phyloP scores from a whole-genome alignment of 129 eudicot genomes.

The Pseudognaphalium luteoalbum region DNA sequence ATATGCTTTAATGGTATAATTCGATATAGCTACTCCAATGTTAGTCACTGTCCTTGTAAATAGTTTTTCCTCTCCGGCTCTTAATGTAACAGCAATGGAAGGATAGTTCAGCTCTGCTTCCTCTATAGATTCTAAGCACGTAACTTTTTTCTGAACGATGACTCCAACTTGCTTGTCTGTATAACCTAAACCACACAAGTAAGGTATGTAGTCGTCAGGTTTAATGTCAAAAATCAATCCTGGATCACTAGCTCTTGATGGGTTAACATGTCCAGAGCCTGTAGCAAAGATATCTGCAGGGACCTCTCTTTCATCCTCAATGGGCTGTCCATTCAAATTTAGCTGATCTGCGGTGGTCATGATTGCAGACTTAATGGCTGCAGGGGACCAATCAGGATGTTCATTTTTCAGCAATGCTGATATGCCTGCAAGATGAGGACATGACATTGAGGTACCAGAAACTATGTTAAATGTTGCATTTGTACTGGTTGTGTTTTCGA shows the following conservation, averaged over 20 bases:
- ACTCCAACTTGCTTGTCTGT: background rate
- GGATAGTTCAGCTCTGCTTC: background rate
- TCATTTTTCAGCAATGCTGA: background rate
- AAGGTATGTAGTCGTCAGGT: background rate
- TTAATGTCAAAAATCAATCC: background rate
- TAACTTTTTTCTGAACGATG: background rate
- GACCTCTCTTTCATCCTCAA: background rate
- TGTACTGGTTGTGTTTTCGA: background rate
- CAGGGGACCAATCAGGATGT: constrained; percentile 1
- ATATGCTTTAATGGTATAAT: background rate
- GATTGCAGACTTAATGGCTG: background rate
- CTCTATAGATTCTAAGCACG: background rate
- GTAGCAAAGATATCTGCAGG: background rate
- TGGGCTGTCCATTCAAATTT: background rate
- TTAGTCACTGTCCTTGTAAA: background rate
- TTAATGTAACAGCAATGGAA: background rate
- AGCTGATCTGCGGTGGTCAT: background rate
- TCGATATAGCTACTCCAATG: background rate
- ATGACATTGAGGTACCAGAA: background rate
- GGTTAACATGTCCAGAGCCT: background rate
- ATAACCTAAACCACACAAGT: background rate
- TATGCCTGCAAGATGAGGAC: constrained; percentile 6
- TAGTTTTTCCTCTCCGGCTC: background rate
- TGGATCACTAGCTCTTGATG: background rate
- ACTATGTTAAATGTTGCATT: background rate